A percentile compares a stretch with the other conserved stretches of the same genome.
These are phyloP conservation scores for Adansonia digitata DNA, from an alignment of 345 rosid genomes.

Conservation along the genomic window DNA sequence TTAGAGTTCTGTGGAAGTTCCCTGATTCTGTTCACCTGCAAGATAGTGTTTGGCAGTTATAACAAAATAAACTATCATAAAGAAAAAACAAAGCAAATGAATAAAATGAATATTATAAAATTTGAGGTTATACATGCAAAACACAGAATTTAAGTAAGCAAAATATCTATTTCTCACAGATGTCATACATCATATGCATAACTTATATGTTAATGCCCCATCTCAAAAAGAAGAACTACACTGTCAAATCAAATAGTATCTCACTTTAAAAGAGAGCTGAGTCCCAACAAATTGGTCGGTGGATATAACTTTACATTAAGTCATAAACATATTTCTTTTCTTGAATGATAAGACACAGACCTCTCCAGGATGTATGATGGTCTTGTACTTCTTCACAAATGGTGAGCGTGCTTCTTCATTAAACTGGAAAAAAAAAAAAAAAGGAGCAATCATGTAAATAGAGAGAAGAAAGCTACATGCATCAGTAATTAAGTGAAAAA, in stretches of 20 bases:
- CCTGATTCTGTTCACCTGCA: conserved; percentile 96
- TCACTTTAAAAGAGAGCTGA: not conserved
- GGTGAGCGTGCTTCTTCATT: conserved; percentile 99
- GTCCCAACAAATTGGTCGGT: not conserved
- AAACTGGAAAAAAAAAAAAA: conserved; percentile 46
- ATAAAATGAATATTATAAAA: not conserved
- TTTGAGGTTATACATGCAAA: not conserved
- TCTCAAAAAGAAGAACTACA: not conserved
- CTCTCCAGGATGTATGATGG: conserved; percentile 99
- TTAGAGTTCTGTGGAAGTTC: conserved; percentile 91
- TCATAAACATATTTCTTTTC: not conserved
- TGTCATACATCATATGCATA: not conserved
- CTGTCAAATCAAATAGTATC: not conserved
- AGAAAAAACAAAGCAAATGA: conserved; percentile 7
- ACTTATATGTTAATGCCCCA: not conserved
- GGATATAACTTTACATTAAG: not conserved
- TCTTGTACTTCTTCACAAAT: conserved; percentile 96
- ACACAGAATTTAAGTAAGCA: not conserved
- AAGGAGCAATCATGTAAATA: not conserved
- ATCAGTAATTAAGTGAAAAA: not conserved
- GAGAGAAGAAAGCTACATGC: not conserved
- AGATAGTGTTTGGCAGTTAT: not conserved
- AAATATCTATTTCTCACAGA: not conserved
- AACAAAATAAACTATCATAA: not conserved
- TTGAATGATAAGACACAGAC: conserved; percentile 28